Evolutionary conservation across 306 rosid genomes (phyloP).

Genomic region (Fragaria nilgerrensis): DNA sequence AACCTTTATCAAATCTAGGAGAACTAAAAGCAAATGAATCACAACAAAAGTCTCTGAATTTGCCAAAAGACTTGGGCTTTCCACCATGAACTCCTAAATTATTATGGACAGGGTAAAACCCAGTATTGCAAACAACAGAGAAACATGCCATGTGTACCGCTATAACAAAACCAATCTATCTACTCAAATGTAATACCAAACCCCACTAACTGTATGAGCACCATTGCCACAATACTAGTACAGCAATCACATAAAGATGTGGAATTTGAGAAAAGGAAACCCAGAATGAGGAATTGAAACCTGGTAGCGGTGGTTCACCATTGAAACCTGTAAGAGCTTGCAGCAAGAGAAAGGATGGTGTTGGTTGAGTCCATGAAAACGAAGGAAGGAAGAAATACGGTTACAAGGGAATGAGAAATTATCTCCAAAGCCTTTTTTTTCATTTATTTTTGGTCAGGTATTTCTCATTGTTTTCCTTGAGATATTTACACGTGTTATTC

Average conservation of each 20-base stretch:
- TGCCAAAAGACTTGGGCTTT: slow-evolving; percentile 43
- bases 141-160: slow-evolving; percentile 59
- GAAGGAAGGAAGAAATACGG: background rate
- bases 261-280: background rate
- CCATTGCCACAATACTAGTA: slow-evolving; percentile 13
- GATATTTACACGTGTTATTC: background rate
- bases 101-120: slow-evolving; percentile 33
- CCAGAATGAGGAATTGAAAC: background rate
- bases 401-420: background rate
- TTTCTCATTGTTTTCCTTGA: background rate
- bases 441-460: background rate
- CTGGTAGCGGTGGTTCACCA: background rate
- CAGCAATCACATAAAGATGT: background rate
- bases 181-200: slow-evolving; percentile 23
- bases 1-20: slow-evolving; percentile 27
- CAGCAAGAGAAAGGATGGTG: background rate
- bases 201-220: slow-evolving; percentile 19
- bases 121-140: slow-evolving; percentile 52
- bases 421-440: background rate
- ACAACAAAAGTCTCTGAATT: slow-evolving; percentile 35
- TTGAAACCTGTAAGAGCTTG: background rate
- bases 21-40: slow-evolving; percentile 40
- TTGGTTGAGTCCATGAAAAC: slow-evolving; percentile 1
- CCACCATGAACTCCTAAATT: slow-evolving; percentile 31
- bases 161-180: slow-evolving; percentile 19